Conservation (phyloP, 2,329 filamentous ascomycete species). For the Fusarium albidum region DNA sequence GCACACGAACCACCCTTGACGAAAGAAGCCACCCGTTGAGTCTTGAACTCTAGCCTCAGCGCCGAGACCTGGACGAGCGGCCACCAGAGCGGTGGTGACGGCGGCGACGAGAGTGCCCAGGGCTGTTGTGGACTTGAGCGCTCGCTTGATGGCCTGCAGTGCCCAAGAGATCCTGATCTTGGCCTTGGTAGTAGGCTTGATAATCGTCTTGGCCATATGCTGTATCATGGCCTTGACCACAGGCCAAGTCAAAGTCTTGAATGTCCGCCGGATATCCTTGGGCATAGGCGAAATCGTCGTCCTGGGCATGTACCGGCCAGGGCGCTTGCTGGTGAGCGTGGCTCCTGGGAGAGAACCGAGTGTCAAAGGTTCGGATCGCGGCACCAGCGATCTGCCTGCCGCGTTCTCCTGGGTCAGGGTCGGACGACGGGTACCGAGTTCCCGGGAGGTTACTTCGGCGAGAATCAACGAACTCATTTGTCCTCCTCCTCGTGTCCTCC, state of each 20-base stretch:
- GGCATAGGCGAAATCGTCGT: too few relatives aligned
- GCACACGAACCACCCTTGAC: too few relatives aligned
- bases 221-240: too few relatives aligned
- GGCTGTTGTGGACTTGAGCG: background rate
- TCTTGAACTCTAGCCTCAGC: background rate
- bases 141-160: background rate
- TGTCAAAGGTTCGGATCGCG: conserved; percentile 11
- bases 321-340: background rate
- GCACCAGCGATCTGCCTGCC: background rate
- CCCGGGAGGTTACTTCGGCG: background rate
- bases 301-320: background rate
- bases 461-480: conserved; percentile 8
- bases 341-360: background rate
- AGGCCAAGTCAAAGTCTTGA: too few relatives aligned
- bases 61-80: background rate
- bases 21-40: background rate
- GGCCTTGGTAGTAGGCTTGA: too few relatives aligned
- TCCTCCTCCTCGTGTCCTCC: conserved; percentile 6
- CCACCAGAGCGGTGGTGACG: background rate
- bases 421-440: background rate
- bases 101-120: background rate
- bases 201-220: too few relatives aligned
- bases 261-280: too few relatives aligned
- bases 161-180: too few relatives aligned
- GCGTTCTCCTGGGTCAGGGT: background rate